A percentile compares a stretch with the other conserved stretches of the same genome.
Conservation (phyloP, 2,329 filamentous ascomycete species). For the Zymoseptoria tritici region DNA sequence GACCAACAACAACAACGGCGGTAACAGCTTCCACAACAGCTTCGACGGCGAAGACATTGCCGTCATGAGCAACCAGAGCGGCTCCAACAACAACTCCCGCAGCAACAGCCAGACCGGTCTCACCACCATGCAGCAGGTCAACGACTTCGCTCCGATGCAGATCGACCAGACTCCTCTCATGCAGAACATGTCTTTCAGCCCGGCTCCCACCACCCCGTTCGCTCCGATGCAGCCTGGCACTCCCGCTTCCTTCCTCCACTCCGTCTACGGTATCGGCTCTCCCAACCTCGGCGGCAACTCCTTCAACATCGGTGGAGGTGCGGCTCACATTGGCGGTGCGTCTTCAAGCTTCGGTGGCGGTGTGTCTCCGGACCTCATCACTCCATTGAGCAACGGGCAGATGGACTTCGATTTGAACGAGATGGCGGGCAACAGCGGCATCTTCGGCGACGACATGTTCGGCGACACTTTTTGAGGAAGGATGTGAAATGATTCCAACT, state of each 20-base stretch:
- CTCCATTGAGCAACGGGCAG: background rate
- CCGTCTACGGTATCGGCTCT: background rate
- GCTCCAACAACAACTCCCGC: background rate
- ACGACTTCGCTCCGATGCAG: background rate
- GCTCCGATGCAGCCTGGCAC: background rate
- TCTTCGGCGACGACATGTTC: background rate
- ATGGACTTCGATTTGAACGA: background rate
- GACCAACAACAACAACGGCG: background rate
- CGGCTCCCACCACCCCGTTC: background rate
- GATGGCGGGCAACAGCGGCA: background rate
- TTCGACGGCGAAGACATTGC: background rate
- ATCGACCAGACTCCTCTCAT: background rate
- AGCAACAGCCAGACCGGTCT: background rate
- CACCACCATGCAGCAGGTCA: background rate
- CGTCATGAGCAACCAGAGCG: background rate
- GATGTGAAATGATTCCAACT: background rate
- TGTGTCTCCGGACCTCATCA: background rate
- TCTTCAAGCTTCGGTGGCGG: background rate
- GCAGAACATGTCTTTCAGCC: background rate
- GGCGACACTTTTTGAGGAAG: background rate
- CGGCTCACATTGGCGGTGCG: no score
- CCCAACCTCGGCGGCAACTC: background rate
- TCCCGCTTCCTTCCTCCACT: background rate
- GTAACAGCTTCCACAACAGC: background rate
- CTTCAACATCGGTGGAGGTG: background rate